Percentiles rank a stretch among this genome's conserved stretches.
phyloP scores from a whole-genome alignment of 805 yeast species.

The Vanderwaltozyma polyspora region DNA sequence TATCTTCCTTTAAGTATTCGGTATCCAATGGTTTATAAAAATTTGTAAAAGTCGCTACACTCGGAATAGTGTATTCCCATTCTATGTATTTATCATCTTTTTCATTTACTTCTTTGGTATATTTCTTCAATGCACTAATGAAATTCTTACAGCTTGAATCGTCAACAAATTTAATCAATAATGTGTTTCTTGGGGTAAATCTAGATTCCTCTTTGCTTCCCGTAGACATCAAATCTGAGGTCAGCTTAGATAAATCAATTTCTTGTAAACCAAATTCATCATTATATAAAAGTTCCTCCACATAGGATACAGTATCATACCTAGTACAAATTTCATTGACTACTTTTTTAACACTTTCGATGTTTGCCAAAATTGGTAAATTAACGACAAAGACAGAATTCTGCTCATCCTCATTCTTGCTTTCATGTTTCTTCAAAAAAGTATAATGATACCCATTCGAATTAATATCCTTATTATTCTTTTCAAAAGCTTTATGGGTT shows the following conservation, averaged over 20 bases:
- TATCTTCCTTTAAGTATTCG: constrained; percentile 41
- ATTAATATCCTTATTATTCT: constrained; percentile 4
- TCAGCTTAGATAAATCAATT: constrained; percentile 45
- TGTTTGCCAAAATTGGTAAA: constrained; percentile 53
- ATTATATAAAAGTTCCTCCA: constrained; percentile 38
- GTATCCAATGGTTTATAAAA: constrained; percentile 36
- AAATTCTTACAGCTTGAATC: constrained; percentile 43
- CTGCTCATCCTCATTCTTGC: constrained; percentile 32
- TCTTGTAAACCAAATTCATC: constrained; percentile 35
- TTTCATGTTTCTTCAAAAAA: constrained; percentile 54
- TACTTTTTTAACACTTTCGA: constrained; percentile 42
- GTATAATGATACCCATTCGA: constrained; percentile 38
- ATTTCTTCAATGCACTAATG: constrained; percentile 46
- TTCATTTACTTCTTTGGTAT: constrained; percentile 39
- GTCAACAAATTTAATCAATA: constrained; percentile 65
- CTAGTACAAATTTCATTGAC: constrained; percentile 41
- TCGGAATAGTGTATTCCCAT: constrained; percentile 27
- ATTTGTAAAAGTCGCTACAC: constrained; percentile 33
- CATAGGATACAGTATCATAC: constrained; percentile 43
- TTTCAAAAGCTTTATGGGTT: constrained; percentile 7
- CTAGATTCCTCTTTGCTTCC: constrained; percentile 23
- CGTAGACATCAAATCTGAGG: constrained; percentile 41
- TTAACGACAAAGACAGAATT: constrained; percentile 65
- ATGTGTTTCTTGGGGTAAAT: constrained; percentile 63
- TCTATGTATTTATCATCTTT: constrained; percentile 25